Percentiles rank a stretch among this genome's conserved stretches.
Evolutionary conservation across 768 basidiomycete genomes (phyloP).

Genomic region (Cytidiella melzeri): DNA sequence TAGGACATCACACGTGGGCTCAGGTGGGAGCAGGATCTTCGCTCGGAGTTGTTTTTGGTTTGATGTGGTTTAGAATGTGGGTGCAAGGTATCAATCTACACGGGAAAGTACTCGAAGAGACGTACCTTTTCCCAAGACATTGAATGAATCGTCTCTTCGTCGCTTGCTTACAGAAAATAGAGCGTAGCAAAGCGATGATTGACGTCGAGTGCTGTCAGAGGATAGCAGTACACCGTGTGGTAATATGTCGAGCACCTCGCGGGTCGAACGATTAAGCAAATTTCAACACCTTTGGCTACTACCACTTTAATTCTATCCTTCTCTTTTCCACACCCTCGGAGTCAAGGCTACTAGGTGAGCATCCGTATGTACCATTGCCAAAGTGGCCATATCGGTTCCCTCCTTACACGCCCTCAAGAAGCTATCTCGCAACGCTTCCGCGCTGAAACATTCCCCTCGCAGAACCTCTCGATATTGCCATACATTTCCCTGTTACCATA

Average conservation of each 20-base stretch:
- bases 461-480: constrained; percentile 42
- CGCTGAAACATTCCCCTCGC: constrained; percentile 29
- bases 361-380: constrained; percentile 43
- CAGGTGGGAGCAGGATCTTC: constrained; percentile 58
- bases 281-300: constrained; percentile 43
- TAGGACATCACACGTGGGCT: constrained; percentile 69
- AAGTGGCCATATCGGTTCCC: constrained; percentile 24
- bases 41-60: constrained; percentile 49
- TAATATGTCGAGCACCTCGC: background rate
- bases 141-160: background rate
- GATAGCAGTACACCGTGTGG: background rate
- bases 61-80: constrained; percentile 58
- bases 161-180: background rate
- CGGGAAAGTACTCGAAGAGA: constrained; percentile 16
- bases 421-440: constrained; percentile 32
- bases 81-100: constrained; percentile 26
- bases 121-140: constrained; percentile 1
- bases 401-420: constrained; percentile 43
- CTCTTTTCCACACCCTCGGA: constrained; percentile 33
- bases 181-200: too few relatives aligned
- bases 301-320: constrained; percentile 41
- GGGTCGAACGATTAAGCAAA: constrained; percentile 1
- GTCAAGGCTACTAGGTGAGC: constrained; percentile 49
- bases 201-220: too few relatives aligned
- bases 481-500: constrained; percentile 56